Evolutionary conservation across 164 flowering plant genomes (phyloP).

Genomic region (Brasenia schreberi): DNA sequence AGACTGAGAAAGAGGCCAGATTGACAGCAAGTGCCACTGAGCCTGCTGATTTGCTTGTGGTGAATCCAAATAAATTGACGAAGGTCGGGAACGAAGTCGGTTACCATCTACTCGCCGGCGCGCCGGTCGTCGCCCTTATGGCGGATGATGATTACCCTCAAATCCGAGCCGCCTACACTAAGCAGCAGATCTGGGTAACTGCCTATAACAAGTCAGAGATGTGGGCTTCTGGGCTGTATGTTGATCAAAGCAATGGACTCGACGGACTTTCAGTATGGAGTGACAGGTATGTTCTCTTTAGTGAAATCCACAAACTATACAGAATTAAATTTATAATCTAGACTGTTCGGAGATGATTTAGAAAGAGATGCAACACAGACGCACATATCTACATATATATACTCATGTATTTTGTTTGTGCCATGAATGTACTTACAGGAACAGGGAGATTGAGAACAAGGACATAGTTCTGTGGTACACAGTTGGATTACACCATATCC

Average conservation of each 20-base stretch:
- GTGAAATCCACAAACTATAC: neutral
- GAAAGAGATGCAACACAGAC: too few relatives aligned
- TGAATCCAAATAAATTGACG: slow-evolving; percentile 41
- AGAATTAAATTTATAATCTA: neutral
- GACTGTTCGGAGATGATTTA: too few relatives aligned
- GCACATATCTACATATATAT: too few relatives aligned
- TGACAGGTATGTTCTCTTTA: neutral
- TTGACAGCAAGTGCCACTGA: slow-evolving; percentile 17
- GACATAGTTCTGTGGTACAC: slow-evolving; percentile 76
- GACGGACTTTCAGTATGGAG: neutral
- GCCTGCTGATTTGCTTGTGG: slow-evolving; percentile 34
- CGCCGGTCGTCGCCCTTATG: slow-evolving; percentile 29
- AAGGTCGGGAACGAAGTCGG: slow-evolving; percentile 41
- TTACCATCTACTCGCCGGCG: slow-evolving; percentile 11
- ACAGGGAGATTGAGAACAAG: slow-evolving; percentile 46
- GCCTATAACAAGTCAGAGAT: neutral
- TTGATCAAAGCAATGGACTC: neutral
- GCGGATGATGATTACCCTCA: slow-evolving; percentile 62
- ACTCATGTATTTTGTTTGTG: neutral
- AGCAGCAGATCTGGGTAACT: slow-evolving; percentile 14
- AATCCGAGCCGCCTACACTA: slow-evolving; percentile 44
- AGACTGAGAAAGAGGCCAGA: slow-evolving; percentile 37
- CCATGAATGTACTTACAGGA: slow-evolving; percentile 19
- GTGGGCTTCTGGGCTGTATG: neutral
- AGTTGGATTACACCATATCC: slow-evolving; percentile 64